A percentile compares a stretch with the other conserved stretches of the same genome.
Evolutionary conservation across 2,329 filamentous ascomycete genomes (phyloP).

Genomic region (Pseudogymnoascus sp.): DNA sequence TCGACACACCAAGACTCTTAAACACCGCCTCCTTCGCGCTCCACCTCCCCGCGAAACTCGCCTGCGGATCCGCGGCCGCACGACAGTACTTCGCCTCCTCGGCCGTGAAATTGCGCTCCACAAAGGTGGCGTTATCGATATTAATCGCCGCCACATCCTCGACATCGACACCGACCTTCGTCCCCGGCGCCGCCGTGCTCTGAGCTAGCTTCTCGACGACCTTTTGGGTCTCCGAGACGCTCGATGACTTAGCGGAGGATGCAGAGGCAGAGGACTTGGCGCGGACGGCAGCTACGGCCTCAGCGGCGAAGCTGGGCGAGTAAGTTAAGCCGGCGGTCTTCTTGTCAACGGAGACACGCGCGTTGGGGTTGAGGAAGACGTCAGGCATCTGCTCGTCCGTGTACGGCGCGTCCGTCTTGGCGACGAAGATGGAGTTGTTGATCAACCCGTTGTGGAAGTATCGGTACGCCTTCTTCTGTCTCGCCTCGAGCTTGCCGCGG

Average conservation of each 20-base stretch:
- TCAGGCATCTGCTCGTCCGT: conserved; percentile 76
- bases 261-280: conserved; percentile 38
- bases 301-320: conserved; percentile 52
- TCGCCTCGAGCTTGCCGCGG: conserved; percentile 77
- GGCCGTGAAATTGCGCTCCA: conserved; percentile 88
- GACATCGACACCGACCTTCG: conserved; percentile 87
- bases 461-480: conserved; percentile 97
- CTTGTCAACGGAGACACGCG: conserved; percentile 77
- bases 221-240: conserved; percentile 42
- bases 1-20: conserved; percentile 83
- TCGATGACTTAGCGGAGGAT: conserved; percentile 52
- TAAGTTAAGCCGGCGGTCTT: conserved; percentile 75
- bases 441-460: conserved; percentile 98
- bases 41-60: conserved; percentile 93
- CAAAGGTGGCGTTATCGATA: conserved; percentile 86
- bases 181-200: conserved; percentile 51
- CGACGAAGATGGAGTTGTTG: conserved; percentile 96
- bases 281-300: conserved; percentile 37
- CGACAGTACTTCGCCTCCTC: conserved; percentile 81
- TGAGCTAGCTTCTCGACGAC: conserved; percentile 72
- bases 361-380: conserved; percentile 89
- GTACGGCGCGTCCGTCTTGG: conserved; percentile 88
- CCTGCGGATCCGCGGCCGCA: conserved; percentile 68
- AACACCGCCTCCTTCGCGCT: conserved; percentile 98
- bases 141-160: conserved; percentile 84